Evolutionary conservation across 768 basidiomycete species (phyloP), one percentile per base, ranked within the genome.

Genomic region (Cyathus striatus): DNA sequence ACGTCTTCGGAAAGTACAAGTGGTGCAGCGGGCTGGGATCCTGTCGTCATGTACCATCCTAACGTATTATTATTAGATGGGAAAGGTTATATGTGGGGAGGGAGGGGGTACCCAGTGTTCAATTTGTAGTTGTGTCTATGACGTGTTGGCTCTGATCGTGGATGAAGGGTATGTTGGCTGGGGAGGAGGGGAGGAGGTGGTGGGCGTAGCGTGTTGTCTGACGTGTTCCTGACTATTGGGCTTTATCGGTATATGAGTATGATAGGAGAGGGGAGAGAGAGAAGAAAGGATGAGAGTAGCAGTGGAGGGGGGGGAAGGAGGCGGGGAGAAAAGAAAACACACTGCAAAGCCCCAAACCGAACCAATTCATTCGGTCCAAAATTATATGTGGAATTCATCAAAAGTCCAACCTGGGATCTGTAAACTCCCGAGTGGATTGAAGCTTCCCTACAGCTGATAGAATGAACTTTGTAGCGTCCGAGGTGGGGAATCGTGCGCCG

Each of bases 401-500:
- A 52, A 90, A 90, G n/a, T 66, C 46, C 13, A 88, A 63, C 4
- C 59, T 52, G 2, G 66, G 56, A 39, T 80, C 75, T 0, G 57
- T 59, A 54, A 72, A 79, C 2, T 61, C 51, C 0, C 60, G 53
- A 6, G 70, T 81, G 0, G 67, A 53, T 44, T 76, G 55, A 1
- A 91, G 64, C 48, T 83, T 85, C 5, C 55, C 45, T 6, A 92
- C 52, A 0, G 82, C 71, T 3, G 54, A 46, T 14, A 59, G 48
- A 6, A 86, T 85, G 22, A 47, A 43, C 7, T 36, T 18, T 9
- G 9, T 10, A 9, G 76, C 70, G 2, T 69, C 67, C 0, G 55
- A 49, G 0, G 88, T 90, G 0, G 90, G 90, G 51, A 72, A 90
- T 23, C 90, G 78, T 1, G 86, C 79, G 2, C 88, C 89, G 53